These are phyloP conservation scores for Silene uniflora DNA, from an alignment of 148 eudicot genomes.

Conservation along the genomic window DNA sequence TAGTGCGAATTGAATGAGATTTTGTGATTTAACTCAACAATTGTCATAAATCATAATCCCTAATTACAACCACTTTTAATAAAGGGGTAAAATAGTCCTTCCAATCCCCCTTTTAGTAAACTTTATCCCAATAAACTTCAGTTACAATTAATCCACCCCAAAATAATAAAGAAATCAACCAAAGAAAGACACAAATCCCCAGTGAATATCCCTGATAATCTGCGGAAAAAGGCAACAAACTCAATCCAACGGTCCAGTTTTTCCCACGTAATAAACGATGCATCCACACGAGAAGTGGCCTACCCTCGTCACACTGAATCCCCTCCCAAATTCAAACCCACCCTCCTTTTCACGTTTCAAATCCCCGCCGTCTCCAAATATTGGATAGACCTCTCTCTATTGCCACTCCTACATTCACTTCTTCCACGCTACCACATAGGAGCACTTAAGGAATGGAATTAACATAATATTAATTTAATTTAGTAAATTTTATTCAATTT, in stretches of 20 bases:
- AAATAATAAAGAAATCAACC: neutral
- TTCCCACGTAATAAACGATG: neutral
- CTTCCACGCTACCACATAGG: too few relatives aligned
- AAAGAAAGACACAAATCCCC: neutral
- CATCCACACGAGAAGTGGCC: neutral
- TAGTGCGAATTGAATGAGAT: too few relatives aligned
- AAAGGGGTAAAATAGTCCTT: neutral
- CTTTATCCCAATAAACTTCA: neutral
- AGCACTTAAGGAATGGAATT: too few relatives aligned
- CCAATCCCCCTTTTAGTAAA: neutral
- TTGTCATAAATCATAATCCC: too few relatives aligned
- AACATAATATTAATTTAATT: too few relatives aligned
- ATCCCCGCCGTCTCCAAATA: slow-evolving; percentile 19
- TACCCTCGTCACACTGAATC: neutral
- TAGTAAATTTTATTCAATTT: too few relatives aligned
- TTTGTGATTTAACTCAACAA: too few relatives aligned
- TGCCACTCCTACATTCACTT: neutral
- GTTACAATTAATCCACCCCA: neutral
- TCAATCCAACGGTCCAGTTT: neutral
- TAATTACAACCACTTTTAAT: too few relatives aligned
- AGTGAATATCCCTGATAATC: neutral
- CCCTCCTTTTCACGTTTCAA: too few relatives aligned
- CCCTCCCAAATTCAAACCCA: slow-evolving; percentile 27
- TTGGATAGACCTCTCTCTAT: neutral
- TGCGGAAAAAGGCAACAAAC: neutral